Evolutionary conservation across 495 filamentous ascomycete species (phyloP), one percentile per base, ranked within the genome.

Genomic region (Rhizodiscina lignyota): DNA sequence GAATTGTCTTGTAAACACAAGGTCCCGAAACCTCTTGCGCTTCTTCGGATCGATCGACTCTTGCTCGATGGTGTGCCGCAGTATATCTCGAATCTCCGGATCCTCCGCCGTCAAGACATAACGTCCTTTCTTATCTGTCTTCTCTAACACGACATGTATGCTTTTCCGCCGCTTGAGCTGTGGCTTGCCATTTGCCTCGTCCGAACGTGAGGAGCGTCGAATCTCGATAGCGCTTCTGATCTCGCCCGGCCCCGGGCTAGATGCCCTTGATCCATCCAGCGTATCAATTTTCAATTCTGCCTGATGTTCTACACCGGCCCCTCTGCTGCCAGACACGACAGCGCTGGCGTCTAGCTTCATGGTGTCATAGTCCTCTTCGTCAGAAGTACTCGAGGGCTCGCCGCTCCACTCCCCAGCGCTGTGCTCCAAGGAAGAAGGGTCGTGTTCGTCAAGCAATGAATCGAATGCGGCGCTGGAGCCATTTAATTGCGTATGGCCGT

Each of bases 1-100:
- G 45, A 79, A 78, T 35, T 67, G 69, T 22, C 68, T 61, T 2
- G 75, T 81, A 48, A 82, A 81, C 13, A 77, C 67, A 26, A 78
- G 52, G 48, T 80, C 73, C 37, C 66, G 55, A 49, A 80, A 74
- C 37, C 68, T 70, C 22, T 48, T 52, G 21, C 59, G 48, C 20
- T 36, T 32, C 36, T 62, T 68, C 47, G 56, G 54, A 16, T 50
- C 36, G 39, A 37, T 51, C 44, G 22, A 34, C 61, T 17, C 61
- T 16, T 11, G 56, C 42, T 70, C 64, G 6, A 71, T 38, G 18
- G 59, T 52, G 29, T 46, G 37, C 6, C 47, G 35, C 24, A 77
- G 46, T 22, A 75, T 61, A 21, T 67, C 65, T 16, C 60, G 57
- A 15, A 73, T 55, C 40, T 68, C 61, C 2, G 61, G 54, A 47